Base-by-base conservation (phyloP, 305 asterid species). In the Coffea humblotiana region DNA sequence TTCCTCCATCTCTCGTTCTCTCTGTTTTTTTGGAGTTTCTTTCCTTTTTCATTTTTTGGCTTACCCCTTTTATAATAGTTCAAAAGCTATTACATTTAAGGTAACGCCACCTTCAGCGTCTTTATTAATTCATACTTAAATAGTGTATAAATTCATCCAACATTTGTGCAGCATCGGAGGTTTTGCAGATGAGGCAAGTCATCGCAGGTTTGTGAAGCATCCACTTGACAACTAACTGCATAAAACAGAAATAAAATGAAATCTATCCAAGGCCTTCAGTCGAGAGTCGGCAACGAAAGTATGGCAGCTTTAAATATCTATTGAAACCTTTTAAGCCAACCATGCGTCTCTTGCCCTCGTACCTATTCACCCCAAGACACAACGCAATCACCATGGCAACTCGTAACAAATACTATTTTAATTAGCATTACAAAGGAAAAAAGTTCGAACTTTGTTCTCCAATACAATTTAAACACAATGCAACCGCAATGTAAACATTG, bases 141-240 rank as follows among this genome's bases (percentile, higher is more conserved):
- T 18, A 54, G 14, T 52, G 4, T 14, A 52, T 2, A 3, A 0
- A 54, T 40, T 40, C 61, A 54, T 54, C 61, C 61, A 54, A 54
- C 19, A 23, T 8, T 16, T 18, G 61, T 54, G 61, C 18, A 54
- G 61, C 61, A 72, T 61, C 71, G 16, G 72, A 75, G 58, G 58
- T 13, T 13, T 52, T 69, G 76, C 77, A 68, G 74, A 78, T 32
- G 32, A 81, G 88, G 90, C 79, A 82, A 84, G 82, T 88, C 93
- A 88, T 84, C 85, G 48, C 65, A 84, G 72, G 35, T 77, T 29
- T 76, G 85, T 85, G 87, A 81, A 49, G 61, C 67, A 37, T 51
- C 83, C 75, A 51, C 82, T 65, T 61, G 19, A 32, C 25, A 71
- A 49, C 77, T 58, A 75, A 73, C 74, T 56, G 49, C 8, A 12